A percentile compares a stretch with the other conserved stretches of the same genome.
phyloP scores from a whole-genome alignment of 2,329 filamentous ascomycete genomes.

The Ophiostoma tasmaniense region DNA sequence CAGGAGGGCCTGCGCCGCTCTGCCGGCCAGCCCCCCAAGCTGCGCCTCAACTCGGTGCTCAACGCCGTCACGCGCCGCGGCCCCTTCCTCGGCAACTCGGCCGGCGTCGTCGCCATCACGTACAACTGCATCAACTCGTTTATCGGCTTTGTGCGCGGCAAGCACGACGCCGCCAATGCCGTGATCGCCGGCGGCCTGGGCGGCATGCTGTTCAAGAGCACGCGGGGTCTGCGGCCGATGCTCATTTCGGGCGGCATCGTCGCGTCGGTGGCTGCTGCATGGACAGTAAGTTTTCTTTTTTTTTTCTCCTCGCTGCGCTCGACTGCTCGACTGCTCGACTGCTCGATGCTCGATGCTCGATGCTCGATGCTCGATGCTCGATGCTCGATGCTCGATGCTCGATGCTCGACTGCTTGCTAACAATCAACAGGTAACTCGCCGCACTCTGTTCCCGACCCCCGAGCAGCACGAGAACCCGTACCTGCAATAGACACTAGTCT shows the following conservation, averaged over 20 bases:
- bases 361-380: no score
- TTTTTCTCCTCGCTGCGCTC: not conserved
- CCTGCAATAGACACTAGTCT: not conserved
- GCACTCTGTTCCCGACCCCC: slow-evolving; percentile 23
- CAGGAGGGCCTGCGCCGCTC: slow-evolving; percentile 79
- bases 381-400: no score
- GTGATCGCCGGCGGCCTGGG: slow-evolving; percentile 77
- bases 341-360: no score
- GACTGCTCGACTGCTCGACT: slow-evolving; percentile 9
- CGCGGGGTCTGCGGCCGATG: slow-evolving; percentile 82
- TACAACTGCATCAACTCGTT: slow-evolving; percentile 91
- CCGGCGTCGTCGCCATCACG: slow-evolving; percentile 87
- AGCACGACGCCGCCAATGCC: slow-evolving; percentile 86
- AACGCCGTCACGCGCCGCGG: slow-evolving; percentile 90
- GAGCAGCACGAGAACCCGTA: slow-evolving; percentile 7
- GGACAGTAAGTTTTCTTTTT: slow-evolving; percentile 63
- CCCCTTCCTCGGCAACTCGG: slow-evolving; percentile 92
- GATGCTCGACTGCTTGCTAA: slow-evolving; percentile 1
- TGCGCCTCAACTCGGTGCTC: slow-evolving; percentile 86
- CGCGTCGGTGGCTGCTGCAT: slow-evolving; percentile 71
- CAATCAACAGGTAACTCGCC: slow-evolving; percentile 21
- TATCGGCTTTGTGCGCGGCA: slow-evolving; percentile 69
- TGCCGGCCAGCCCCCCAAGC: slow-evolving; percentile 71
- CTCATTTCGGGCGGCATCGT: slow-evolving; percentile 89
- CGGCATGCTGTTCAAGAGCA: slow-evolving; percentile 95